Percentiles rank a stretch among this genome's conserved stretches.
These are phyloP conservation scores for Pythium myriotylum DNA, from an alignment of 352 stramenopile species.

Conservation along the genomic window DNA sequence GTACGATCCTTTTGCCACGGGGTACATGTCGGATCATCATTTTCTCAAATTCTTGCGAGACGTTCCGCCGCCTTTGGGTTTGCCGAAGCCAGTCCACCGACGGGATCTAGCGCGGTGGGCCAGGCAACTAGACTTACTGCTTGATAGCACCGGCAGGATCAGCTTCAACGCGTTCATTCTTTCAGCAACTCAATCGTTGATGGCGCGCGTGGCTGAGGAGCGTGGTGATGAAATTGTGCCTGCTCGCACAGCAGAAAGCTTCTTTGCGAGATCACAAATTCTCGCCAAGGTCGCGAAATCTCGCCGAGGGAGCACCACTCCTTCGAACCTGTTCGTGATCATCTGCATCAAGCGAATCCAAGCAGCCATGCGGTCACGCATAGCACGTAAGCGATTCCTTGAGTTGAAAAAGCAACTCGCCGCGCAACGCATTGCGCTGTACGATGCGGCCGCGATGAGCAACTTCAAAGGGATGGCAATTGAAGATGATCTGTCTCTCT, in stretches of 20 bases:
- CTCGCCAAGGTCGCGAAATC: slow-evolving; percentile 22
- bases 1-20: slow-evolving; percentile 36
- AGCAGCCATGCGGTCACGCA: slow-evolving; percentile 23
- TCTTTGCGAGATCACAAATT: slow-evolving; percentile 38
- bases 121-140: slow-evolving; percentile 32
- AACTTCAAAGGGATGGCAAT: slow-evolving; percentile 8
- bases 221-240: slow-evolving; percentile 35
- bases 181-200: slow-evolving; percentile 36
- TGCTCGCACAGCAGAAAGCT: slow-evolving; percentile 19
- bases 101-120: slow-evolving; percentile 40
- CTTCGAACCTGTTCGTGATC: slow-evolving; percentile 29
- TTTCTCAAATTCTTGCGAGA: slow-evolving; percentile 44
- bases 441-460: slow-evolving; percentile 20
- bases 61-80: slow-evolving; percentile 42
- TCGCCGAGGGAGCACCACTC: slow-evolving; percentile 22
- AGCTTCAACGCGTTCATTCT: slow-evolving; percentile 44
- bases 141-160: slow-evolving; percentile 34
- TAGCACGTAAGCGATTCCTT: slow-evolving; percentile 31
- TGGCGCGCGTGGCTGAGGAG: slow-evolving; percentile 32
- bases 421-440: slow-evolving; percentile 15
- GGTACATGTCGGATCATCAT: slow-evolving; percentile 40
- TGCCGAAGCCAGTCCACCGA: slow-evolving; percentile 28
- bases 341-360: slow-evolving; percentile 48
- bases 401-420: slow-evolving; percentile 25
- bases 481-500: too few relatives aligned